These are phyloP conservation scores for Willaertia magna DNA, from an alignment of 208 protist genomes.

Conservation along the genomic window DNA sequence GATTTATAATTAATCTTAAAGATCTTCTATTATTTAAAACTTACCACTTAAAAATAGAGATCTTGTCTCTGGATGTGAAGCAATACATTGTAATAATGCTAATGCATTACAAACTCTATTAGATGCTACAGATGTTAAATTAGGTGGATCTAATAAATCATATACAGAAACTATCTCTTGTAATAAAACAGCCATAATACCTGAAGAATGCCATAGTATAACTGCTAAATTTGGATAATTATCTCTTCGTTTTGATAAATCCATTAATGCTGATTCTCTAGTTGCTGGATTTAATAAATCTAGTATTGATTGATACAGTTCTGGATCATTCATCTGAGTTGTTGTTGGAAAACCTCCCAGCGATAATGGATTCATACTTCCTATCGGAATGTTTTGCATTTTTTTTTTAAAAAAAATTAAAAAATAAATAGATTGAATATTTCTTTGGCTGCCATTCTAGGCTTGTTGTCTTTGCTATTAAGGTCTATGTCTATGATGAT, in stretches of 20 bases:
- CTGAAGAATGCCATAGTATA: slow-evolving; percentile 93
- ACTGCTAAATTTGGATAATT: slow-evolving; percentile 78
- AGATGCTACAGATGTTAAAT: slow-evolving; percentile 40
- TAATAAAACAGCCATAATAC: slow-evolving; percentile 91
- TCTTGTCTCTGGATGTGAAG: slow-evolving; percentile 87
- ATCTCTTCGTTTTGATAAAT: slow-evolving; percentile 85
- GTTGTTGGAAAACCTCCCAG: neutral
- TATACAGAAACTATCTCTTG: slow-evolving; percentile 37
- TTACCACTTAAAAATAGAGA: slow-evolving; percentile 84
- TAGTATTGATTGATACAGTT: neutral
- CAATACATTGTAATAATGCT: slow-evolving; percentile 95
- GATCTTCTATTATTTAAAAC: neutral
- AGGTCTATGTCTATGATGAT: too few species aligned
- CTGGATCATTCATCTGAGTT: neutral
- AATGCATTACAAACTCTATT: slow-evolving; percentile 95
- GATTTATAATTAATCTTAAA: neutral
- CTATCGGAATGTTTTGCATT: neutral
- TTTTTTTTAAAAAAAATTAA: too few species aligned
- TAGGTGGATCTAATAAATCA: slow-evolving; percentile 16
- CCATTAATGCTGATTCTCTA: slow-evolving; percentile 75
- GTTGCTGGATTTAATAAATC: slow-evolving; percentile 49
- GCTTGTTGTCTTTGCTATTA: too few species aligned
- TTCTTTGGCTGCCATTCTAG: too few species aligned
- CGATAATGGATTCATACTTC: neutral
- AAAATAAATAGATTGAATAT: too few species aligned